These are phyloP conservation scores for Verticillium nonalfalfae DNA, from an alignment of 2,329 filamentous ascomycete genomes.

Conservation along the genomic window DNA sequence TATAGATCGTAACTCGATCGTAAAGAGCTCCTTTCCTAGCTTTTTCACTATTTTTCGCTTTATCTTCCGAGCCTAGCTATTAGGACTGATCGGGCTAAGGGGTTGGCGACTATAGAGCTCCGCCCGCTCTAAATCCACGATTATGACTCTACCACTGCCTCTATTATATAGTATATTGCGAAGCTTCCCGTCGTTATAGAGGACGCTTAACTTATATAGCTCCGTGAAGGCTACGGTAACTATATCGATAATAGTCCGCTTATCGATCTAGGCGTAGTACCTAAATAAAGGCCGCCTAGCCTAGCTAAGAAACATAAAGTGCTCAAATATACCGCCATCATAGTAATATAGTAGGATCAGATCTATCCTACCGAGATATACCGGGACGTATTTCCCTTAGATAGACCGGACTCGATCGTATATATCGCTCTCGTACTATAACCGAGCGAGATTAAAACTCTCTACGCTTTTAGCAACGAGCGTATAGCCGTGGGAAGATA, in stretches of 20 bases:
- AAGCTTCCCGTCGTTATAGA: slow-evolving; percentile 20
- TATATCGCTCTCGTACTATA: slow-evolving; percentile 22
- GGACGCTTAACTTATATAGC: slow-evolving; percentile 11
- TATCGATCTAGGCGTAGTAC: slow-evolving; percentile 6
- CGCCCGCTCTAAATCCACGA: slow-evolving; percentile 24
- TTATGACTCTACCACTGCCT: slow-evolving; percentile 17
- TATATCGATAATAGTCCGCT: slow-evolving; percentile 3
- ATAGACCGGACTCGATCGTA: slow-evolving; percentile 21
- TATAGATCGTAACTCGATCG: not conserved
- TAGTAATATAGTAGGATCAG: slow-evolving; percentile 22
- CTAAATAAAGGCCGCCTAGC: slow-evolving; percentile 17
- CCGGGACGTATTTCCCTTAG: slow-evolving; percentile 25
- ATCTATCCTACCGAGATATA: slow-evolving; percentile 24
- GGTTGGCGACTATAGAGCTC: slow-evolving; percentile 14
- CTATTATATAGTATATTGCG: slow-evolving; percentile 24
- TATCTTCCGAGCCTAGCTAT: slow-evolving; percentile 15
- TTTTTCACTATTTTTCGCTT: not conserved
- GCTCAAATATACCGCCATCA: slow-evolving; percentile 18
- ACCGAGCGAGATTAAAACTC: slow-evolving; percentile 6
- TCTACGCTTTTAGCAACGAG: slow-evolving; percentile 32
- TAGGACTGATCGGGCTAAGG: slow-evolving; percentile 13
- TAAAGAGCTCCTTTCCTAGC: not conserved
- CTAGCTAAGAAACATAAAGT: slow-evolving; percentile 28
- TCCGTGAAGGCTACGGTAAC: slow-evolving; percentile 2
- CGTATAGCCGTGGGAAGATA: slow-evolving; percentile 27